phyloP scores from a whole-genome alignment of 495 filamentous ascomycete species.

The Podospora conica region DNA sequence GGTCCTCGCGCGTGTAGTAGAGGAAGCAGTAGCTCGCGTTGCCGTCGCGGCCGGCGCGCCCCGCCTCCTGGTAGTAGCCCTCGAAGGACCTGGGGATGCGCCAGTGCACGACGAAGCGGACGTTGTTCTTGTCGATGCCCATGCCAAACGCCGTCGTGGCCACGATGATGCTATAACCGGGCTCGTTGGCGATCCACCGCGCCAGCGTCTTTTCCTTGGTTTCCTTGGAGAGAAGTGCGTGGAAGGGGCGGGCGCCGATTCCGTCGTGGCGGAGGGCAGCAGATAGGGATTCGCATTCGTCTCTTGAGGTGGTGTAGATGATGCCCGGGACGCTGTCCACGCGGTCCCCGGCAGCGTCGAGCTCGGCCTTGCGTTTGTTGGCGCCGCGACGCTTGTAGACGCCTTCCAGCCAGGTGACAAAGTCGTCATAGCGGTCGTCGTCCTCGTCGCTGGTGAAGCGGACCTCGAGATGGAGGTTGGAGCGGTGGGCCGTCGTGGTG shows the following conservation, averaged over 20 bases:
- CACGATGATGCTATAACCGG: conserved; percentile 81
- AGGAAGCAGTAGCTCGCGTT: conserved; percentile 79
- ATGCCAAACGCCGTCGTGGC: conserved; percentile 96
- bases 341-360: conserved; percentile 45
- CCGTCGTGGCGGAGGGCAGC: conserved; percentile 51
- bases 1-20: conserved; percentile 80
- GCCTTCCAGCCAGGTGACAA: conserved; percentile 64
- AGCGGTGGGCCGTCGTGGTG: conserved; percentile 69
- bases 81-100: conserved; percentile 87
- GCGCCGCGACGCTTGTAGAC: conserved; percentile 59
- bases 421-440: conserved; percentile 61
- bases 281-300: conserved; percentile 70
- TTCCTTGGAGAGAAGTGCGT: conserved; percentile 56
- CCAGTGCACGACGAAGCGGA: conserved; percentile 93
- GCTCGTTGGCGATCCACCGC: conserved; percentile 68
- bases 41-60: conserved; percentile 83
- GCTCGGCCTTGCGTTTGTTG: conserved; percentile 42
- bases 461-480: conserved; percentile 89
- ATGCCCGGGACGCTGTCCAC: conserved; percentile 70
- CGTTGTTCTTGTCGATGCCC: conserved; percentile 93
- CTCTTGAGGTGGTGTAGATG: conserved; percentile 78
- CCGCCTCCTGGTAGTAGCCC: conserved; percentile 93
- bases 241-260: conserved; percentile 66
- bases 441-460: conserved; percentile 74
- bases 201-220: conserved; percentile 58